Base-by-base conservation (phyloP, 441 rosid species). In the Gossypium gossypioides region DNA sequence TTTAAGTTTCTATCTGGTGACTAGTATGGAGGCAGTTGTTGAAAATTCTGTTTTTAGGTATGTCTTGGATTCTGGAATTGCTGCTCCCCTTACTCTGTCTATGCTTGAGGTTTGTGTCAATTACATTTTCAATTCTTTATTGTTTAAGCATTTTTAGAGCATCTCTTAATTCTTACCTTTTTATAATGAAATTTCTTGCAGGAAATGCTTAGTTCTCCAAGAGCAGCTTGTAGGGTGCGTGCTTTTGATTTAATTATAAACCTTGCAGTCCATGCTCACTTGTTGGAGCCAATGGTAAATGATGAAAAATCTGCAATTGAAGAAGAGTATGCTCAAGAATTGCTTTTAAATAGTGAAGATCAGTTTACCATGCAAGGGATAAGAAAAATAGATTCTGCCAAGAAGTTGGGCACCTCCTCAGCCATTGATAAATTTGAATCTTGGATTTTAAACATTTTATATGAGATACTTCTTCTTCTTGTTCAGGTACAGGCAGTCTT, bases 231-330 rank as follows among this genome's bases (percentile, higher is more conserved):
- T 79, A 83, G 92, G 84, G 85, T 88, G 71, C 95, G 97, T 75
- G 99, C 91, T 72, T 93, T 96, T 84, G 99, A 96, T 84, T 82
- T 96, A 80, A 88, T 96, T 73, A 81, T 93, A 83, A 96, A 93
- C 84, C 94, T 96, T 63, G 99, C 97, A 74, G 99, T 93, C 69
- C 99, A 96, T 84, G 94, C 94, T 77, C 98, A 89, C 76, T 76
- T 96, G 76, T 77, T 96, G 80, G 99, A 90, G 84, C 98, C 97
- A 54, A 82, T 89, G 85, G 75, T 80, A 73, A 77, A 71, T 60
- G 94, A 88, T 75, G 89, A 83, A 80, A 80, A 88, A 77, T 79
- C 96, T 75, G 86, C 90, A 78, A 92, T 90, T 78, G 96, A 93
- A 75, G 96, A 96, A 79, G 95, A 89, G 46, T 91, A 84, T 71